These are phyloP conservation scores for Bassia scoparia DNA, from an alignment of 148 eudicot genomes.

Conservation along the genomic window DNA sequence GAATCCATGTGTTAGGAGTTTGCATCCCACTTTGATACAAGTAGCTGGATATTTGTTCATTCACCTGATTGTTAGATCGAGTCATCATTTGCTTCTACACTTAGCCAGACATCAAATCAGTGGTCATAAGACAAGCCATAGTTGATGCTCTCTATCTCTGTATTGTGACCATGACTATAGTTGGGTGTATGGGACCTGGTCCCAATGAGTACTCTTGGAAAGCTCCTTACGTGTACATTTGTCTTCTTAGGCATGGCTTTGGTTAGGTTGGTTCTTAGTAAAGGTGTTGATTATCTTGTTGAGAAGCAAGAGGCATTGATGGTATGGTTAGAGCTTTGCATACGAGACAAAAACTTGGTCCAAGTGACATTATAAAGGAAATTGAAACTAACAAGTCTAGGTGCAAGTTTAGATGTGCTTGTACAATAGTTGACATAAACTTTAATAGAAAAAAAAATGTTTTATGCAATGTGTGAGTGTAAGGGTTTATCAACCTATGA, in stretches of 20 bases:
- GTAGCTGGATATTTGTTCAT: constrained; percentile 39
- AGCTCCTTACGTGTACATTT: constrained; percentile 81
- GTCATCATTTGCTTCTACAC: constrained; percentile 55
- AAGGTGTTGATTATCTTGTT: constrained; percentile 76
- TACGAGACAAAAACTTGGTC: constrained; percentile 37
- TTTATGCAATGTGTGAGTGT: too few relatives aligned
- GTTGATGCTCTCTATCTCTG: constrained; percentile 85
- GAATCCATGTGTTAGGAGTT: constrained; percentile 27
- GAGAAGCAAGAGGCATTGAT: constrained; percentile 77
- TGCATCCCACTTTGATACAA: constrained; percentile 58
- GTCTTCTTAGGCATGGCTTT: constrained; percentile 85
- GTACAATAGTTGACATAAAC: too few relatives aligned
- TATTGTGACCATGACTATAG: constrained; percentile 89
- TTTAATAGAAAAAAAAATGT: too few relatives aligned
- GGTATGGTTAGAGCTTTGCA: constrained; percentile 49
- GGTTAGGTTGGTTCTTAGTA: constrained; percentile 49
- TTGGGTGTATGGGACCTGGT: constrained; percentile 91
- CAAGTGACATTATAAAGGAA: constrained; percentile 46
- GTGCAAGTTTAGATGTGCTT: constrained; percentile 65
- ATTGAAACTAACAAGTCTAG: constrained; percentile 47
- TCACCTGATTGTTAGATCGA: constrained; percentile 54
- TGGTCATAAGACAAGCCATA: constrained; percentile 57
- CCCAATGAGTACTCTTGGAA: constrained; percentile 46
- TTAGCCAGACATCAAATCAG: constrained; percentile 47
- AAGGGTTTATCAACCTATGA: too few relatives aligned